Evolutionary conservation across 2,329 filamentous ascomycete species (phyloP).

Genomic region (Pezicula carpinea): DNA sequence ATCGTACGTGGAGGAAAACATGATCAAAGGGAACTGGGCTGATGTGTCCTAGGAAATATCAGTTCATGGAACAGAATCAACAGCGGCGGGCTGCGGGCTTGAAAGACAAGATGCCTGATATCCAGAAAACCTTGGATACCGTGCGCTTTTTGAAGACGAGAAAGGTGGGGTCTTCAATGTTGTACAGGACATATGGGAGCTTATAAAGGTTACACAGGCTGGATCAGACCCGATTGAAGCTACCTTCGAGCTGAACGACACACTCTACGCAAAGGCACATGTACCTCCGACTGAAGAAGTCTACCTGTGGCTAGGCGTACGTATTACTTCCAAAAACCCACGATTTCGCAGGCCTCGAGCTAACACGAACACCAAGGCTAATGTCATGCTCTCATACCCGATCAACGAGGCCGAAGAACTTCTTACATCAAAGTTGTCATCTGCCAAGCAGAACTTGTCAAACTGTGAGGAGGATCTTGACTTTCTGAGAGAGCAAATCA

Average conservation of each 20-base stretch:
- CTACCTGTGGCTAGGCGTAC: constrained; percentile 90
- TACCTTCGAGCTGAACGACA: constrained; percentile 95
- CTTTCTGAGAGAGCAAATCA: constrained; percentile 94
- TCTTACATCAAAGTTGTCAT: constrained; percentile 69
- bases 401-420: constrained; percentile 81
- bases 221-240: constrained; percentile 72
- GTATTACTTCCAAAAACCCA: constrained; percentile 25
- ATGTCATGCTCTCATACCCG: constrained; percentile 95
- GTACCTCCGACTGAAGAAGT: constrained; percentile 84
- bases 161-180: constrained; percentile 47
- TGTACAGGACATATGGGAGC: not conserved
- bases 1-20: constrained; percentile 49
- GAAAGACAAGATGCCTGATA: constrained; percentile 94
- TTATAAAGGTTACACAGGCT: constrained; percentile 20
- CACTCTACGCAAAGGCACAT: constrained; percentile 82
- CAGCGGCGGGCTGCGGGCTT: constrained; percentile 76
- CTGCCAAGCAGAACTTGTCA: constrained; percentile 73
- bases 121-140: constrained; percentile 90
- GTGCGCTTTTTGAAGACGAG: constrained; percentile 78
- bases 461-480: constrained; percentile 96
- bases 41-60: constrained; percentile 74
- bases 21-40: constrained; percentile 4
- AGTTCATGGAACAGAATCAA: constrained; percentile 97
- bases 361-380: constrained; percentile 54
- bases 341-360: not conserved